phyloP scores from a whole-genome alignment of 306 rosid genomes.

The Senna siamea region DNA sequence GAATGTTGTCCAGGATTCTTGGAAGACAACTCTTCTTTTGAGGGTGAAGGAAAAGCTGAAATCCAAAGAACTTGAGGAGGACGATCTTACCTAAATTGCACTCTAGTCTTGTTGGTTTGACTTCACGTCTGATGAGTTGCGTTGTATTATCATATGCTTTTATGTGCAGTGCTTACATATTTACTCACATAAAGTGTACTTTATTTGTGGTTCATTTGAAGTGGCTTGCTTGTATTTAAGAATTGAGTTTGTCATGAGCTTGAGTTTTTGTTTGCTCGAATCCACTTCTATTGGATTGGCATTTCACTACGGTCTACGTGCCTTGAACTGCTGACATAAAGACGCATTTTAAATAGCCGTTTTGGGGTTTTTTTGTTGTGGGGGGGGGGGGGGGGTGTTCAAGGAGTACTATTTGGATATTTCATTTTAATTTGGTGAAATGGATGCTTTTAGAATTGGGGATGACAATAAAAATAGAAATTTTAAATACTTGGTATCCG shows the following conservation, averaged over 20 bases:
- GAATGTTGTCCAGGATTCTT: slow-evolving; percentile 65
- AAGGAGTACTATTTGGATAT: too few species aligned
- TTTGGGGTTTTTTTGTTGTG: too few species aligned
- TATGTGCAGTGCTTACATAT: slow-evolving; percentile 42
- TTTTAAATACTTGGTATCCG: too few species aligned
- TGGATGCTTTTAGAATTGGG: too few species aligned
- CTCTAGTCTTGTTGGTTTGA: slow-evolving; percentile 24
- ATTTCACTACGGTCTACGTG: not conserved
- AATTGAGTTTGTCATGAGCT: slow-evolving; percentile 33
- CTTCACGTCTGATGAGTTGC: slow-evolving; percentile 46
- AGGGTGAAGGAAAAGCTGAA: slow-evolving; percentile 98
- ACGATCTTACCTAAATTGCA: slow-evolving; percentile 79
- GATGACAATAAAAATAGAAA: too few species aligned
- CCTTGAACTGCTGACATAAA: not conserved
- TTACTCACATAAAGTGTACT: slow-evolving; percentile 42
- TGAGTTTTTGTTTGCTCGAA: not conserved
- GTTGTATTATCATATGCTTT: slow-evolving; percentile 34
- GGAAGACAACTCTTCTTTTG: slow-evolving; percentile 93
- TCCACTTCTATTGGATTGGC: slow-evolving; percentile 30
- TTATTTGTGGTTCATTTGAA: slow-evolving; percentile 44
- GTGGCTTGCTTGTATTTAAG: slow-evolving; percentile 32
- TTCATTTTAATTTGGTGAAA: too few species aligned
- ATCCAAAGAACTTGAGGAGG: slow-evolving; percentile 97
- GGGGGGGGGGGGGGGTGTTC: too few species aligned
- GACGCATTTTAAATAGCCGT: too few species aligned